Base-by-base conservation (phyloP, 768 basidiomycete species). In the Lepiota subincarnata region DNA sequence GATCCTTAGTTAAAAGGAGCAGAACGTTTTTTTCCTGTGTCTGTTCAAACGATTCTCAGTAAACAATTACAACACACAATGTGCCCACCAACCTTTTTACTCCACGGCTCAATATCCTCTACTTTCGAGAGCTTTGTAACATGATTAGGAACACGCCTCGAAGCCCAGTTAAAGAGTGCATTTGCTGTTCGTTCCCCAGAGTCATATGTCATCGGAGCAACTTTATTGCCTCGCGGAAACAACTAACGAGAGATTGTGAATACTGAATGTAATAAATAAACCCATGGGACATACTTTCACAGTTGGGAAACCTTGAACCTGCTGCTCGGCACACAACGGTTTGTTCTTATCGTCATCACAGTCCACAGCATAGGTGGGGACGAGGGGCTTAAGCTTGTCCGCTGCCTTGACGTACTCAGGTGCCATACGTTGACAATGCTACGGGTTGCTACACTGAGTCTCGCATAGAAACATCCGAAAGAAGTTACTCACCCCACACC, bases 341-440 rank as follows among this genome's bases (percentile, higher is more conserved):
- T 87, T 93, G 69, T 98, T 96, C 64, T 73, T 73, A 28, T 83
- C 79, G 12, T 80, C 85, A 62, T 97, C 93, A 58, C 94, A 98
- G 65, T 98, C 92, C n/a, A 98, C 81, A 11, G 93, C 92, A 67
- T 94, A 97, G 51, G 89, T 79, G 0, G 92, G 92, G 19, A 98
- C 75, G 22, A 97, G 74, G 2, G 95, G 93, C 55, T 83, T 75
- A 6, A 97, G 77, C 0, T 82, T 86, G 10, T 80, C 67, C 0
- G 93, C 92, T 3, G 92, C 92, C 60, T 88, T 86, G 65, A 80
- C 84, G 62, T 84, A 91, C 65, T 96, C 90, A 0, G 95, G 94
- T 5, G 76, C 89, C 76, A 96, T 80, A 34, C 73, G 73, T 72
- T 94, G 83, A 65, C 94, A 97, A 63, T 97, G 89, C 85, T 91